Conservation (phyloP, 495 filamentous ascomycete species). For the Trichoderma erinaceum region DNA sequence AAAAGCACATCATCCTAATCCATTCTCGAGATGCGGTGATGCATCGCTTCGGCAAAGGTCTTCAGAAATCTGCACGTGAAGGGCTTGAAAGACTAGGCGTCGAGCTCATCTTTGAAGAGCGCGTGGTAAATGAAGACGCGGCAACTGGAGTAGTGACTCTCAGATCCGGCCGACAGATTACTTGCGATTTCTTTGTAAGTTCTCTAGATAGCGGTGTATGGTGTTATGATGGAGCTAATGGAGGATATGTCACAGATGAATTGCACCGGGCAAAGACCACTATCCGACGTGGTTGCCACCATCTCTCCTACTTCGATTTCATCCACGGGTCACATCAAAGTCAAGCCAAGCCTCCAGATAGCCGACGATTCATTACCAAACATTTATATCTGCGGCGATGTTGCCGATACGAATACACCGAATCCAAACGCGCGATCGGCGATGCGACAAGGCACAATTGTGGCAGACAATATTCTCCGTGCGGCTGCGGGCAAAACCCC, state of each 20-base stretch:
- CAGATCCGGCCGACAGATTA: slow-evolving; percentile 22
- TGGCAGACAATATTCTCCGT: slow-evolving; percentile 26
- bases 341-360: slow-evolving; percentile 28
- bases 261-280: slow-evolving; percentile 27
- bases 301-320: slow-evolving; percentile 23
- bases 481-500: slow-evolving; percentile 19
- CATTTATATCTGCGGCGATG: slow-evolving; percentile 27
- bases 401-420: slow-evolving; percentile 23
- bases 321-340: slow-evolving; percentile 25
- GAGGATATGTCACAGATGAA: slow-evolving; percentile 22
- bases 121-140: slow-evolving; percentile 17
- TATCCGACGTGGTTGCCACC: slow-evolving; percentile 21
- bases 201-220: not conserved
- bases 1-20: slow-evolving; percentile 51
- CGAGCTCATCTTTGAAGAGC: slow-evolving; percentile 36
- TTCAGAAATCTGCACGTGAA: slow-evolving; percentile 42
- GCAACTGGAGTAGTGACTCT: slow-evolving; percentile 21
- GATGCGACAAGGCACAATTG: slow-evolving; percentile 24
- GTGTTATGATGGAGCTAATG: not conserved
- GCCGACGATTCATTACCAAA: slow-evolving; percentile 27
- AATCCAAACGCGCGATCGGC: slow-evolving; percentile 27
- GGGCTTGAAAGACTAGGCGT: slow-evolving; percentile 38
- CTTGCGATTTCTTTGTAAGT: slow-evolving; percentile 29
- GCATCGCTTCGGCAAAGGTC: slow-evolving; percentile 44
- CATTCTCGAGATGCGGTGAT: slow-evolving; percentile 50